Evolutionary conservation across 345 rosid genomes (phyloP), one percentile per base, ranked within the genome.

Genomic region (Turritis glabra): DNA sequence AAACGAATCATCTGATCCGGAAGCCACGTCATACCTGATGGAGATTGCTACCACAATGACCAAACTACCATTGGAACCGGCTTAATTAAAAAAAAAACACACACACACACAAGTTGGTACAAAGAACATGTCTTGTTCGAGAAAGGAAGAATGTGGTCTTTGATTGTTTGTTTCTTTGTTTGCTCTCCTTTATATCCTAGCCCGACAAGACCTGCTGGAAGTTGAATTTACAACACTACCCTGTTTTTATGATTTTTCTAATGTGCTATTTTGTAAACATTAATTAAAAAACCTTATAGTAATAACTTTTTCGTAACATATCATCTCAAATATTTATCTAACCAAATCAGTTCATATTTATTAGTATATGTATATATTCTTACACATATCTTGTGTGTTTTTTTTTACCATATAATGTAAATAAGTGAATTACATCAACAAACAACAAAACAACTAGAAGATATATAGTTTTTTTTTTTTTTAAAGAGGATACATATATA

Each of bases 121-220:
- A 69, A 43, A 53, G 69, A 76, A 76, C 75, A 69, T 76, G 79
- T 69, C 38, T 69, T 76, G 79, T 69, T 55, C 37, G 37, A 52
- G 37, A 52, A 15, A 51, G 33, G 10, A n/a, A 38, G 51, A 52
- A n/a, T 52, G 72, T 52, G 48, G 47, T 67, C 33, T 35, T 67
- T 13, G 19, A 56, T 54, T 50, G 43, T 40, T 29, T 75, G 63
- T 75, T 51, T 38, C 55, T 59, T 67, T 59, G 44, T 58, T 58
- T 66, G 73, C 73, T 74, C 73, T 66, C 40, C 51, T 37, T 38
- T 67, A 2, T 15, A 58, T 52, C 54, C 11, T 41, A 2, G 32
- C 41, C 64, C 75, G 79, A 76, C 79, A 76, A 76, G 0, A 61
- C 22, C 2, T 30, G 75, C 53, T 76, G 75, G 64, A 52, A 13